Base-by-base conservation (phyloP, 2,329 filamentous ascomycete species). In the Claviceps cyperi region DNA sequence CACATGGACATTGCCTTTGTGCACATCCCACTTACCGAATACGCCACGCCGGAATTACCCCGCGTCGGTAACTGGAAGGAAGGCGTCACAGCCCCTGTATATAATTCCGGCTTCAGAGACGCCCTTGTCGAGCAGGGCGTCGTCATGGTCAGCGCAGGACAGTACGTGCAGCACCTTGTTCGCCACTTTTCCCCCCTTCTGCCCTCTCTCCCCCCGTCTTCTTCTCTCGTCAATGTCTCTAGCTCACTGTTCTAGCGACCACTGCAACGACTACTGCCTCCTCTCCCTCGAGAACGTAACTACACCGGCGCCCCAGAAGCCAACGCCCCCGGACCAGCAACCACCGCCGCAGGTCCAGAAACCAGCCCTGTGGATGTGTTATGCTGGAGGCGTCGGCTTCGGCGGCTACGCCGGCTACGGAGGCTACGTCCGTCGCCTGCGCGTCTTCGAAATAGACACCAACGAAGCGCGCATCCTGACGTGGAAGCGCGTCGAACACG, bases 1-100 rank as follows among this genome's bases (percentile, higher is more conserved):
- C 92, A 97, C 64, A 86, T 98, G 77, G 86, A 98, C 62, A 79
- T 97, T 65, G 88, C 92, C 0, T 98, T 98, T 63, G 94, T 98
- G 54, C 92, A 98, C 64, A 98, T 98, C 50, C 92, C 92, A 0
- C 71, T 98, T 3, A 90, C 92, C 0, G 92, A 98, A 64, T 96
- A 96, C 61, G 74, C 77, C 39, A 76, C 82, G 47, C 62, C 68
- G 1, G 71, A 77, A 2, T 77, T 84, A 36, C 77, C 84, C 17
- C 64, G 64, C 24, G 54, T 68, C 13, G 92, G 92, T 9, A 72
- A 80, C 24, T 92, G 83, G 80, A 80, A 77, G 49, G 92, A 98
- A 64, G 75, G 80, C 17, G 84, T 92, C 14, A 97, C 91, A 1
- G 91, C 92, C 0, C 92, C 92, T 0, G 74, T 73, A 0, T 95